Base-by-base conservation (phyloP, 2,329 filamentous ascomycete species). In the Hymenoscyphus salicellus region DNA sequence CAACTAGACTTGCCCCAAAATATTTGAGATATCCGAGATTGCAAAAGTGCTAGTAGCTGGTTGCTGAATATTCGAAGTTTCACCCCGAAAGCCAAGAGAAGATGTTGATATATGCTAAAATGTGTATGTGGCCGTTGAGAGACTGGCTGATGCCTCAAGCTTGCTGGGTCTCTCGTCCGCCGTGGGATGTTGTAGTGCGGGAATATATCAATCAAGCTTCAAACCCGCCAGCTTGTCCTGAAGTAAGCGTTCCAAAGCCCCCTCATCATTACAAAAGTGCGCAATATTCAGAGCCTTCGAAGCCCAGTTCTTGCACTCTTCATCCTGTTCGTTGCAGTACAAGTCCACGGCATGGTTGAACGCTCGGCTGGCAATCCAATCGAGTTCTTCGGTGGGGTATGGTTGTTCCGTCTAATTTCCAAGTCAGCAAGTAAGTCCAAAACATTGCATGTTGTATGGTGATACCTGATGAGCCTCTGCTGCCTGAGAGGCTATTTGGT, bases 261-360 rank as follows among this genome's bases (percentile, higher is more conserved):
- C 75, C 2, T 65, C 67, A 69, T 77, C 75, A 7, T 58, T 32
- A 60, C 69, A 72, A 41, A 68, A 72, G 46, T 72, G 70, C 8
- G 75, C 72, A 56, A 77, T 70, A 33, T 72, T 72, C 23, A 77
- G 61, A 17, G 76, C 73, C 55, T 76, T 76, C 4, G 64, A 70
- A 2, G 74, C 75, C 73, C 73, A 75, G n/a, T 76, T 74, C 67
- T 80, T 83, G 58, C 86, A 87, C 1, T 78, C 75, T 4, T 79
- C 79, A 63, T 86, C 82, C 28, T 89, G 81, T 1, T 82, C 80
- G 1, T 77, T 78, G 14, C 82, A 80, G 70, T 86, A 87, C n/a
- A 85, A 80, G 71, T 93, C 89, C 5, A 92, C 79, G 0, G 84
- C 87, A 65, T 87, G 86, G 69, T 93, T 93, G 75, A 90, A 92